Evolutionary conservation across 2,329 filamentous ascomycete species (phyloP), one percentile per base, ranked within the genome.

Genomic region (Aureobasidium sp.): DNA sequence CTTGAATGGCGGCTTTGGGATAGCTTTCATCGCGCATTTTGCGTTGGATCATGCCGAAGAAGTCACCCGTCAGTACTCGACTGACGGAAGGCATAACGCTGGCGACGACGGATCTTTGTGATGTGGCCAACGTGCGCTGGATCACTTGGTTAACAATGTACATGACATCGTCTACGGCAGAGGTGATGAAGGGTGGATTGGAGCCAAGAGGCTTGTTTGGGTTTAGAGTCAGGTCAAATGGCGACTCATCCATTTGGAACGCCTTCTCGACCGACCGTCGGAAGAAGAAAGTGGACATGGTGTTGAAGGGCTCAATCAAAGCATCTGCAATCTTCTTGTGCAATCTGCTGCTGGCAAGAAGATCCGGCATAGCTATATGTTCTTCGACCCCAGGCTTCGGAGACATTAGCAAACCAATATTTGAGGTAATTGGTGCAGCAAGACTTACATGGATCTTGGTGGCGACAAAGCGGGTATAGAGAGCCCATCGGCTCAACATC

Each of bases 11-110:
- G 2, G 93, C 85, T 73, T 92, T 93, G 0, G 95, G 96, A 75
- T 98, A 98, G 68, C 91, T 92, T 78, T 99, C 96, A 76, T 98
- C 94, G 51, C 94, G 90, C 96, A 99, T 98, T 80, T 97, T 97
- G 66, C 95, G 91, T 78, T 98, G 95, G 45, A 97, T 91, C 94
- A 99, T 98, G 73, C 94, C 93, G 70, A 98, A 91, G 76, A 98
- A 99, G 77, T 99, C 96, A 4, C 90, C 90, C 36, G 92, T 90
- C 5, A 99, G 87, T 0, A 99, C 91, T 40, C 94, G 89, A 23
- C 91, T 89, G 7, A 98, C 84, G 0, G 90, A 92, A 2, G 94
- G 92, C 31, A 98, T 81, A 9, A 97, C 92, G 65, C 88, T 93
- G 48, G 89, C 88, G 27, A 97, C 87, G 4, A 97, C 90, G 23